phyloP scores from a whole-genome alignment of 208 protist species.

The Leishmania guyanensis region DNA sequence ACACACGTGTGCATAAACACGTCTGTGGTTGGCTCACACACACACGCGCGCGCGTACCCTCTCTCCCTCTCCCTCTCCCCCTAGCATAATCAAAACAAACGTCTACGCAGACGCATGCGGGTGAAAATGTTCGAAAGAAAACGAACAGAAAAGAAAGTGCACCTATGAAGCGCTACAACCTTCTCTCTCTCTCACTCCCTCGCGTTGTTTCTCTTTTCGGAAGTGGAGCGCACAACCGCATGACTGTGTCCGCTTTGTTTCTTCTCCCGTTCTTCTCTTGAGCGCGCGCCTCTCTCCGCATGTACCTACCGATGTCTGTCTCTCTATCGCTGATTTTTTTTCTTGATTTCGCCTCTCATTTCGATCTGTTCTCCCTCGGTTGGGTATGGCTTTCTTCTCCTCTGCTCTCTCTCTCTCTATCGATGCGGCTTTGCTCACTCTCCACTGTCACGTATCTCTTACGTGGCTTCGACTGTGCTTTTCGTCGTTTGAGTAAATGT shows the following conservation, averaged over 20 bases:
- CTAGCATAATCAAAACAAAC: too few relatives aligned
- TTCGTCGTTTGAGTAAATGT: too few relatives aligned
- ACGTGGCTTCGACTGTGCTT: too few relatives aligned
- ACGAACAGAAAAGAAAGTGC: not conserved
- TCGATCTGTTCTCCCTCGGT: not conserved
- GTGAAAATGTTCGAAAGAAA: not conserved
- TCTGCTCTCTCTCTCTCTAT: too few relatives aligned
- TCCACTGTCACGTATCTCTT: too few relatives aligned
- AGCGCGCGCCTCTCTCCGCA: not conserved
- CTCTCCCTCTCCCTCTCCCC: not conserved
- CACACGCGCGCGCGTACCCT: not conserved
- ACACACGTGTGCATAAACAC: too few relatives aligned
- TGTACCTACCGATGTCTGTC: not conserved
- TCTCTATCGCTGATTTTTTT: constrained; percentile 11
- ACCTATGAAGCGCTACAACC: not conserved
- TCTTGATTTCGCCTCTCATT: not conserved
- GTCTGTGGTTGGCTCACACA: too few relatives aligned
- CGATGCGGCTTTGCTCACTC: too few relatives aligned
- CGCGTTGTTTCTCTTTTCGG: not conserved
- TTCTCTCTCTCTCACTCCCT: constrained; percentile 4
- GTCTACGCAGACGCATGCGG: too few relatives aligned
- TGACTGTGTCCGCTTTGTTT: not conserved
- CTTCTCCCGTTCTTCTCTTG: constrained; percentile 10
- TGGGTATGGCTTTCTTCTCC: too few relatives aligned
- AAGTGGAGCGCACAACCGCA: too few relatives aligned